Evolutionary conservation across 2,329 filamentous ascomycete genomes (phyloP), one percentile per base, ranked within the genome.

Genomic region (Cercospora janseana): DNA sequence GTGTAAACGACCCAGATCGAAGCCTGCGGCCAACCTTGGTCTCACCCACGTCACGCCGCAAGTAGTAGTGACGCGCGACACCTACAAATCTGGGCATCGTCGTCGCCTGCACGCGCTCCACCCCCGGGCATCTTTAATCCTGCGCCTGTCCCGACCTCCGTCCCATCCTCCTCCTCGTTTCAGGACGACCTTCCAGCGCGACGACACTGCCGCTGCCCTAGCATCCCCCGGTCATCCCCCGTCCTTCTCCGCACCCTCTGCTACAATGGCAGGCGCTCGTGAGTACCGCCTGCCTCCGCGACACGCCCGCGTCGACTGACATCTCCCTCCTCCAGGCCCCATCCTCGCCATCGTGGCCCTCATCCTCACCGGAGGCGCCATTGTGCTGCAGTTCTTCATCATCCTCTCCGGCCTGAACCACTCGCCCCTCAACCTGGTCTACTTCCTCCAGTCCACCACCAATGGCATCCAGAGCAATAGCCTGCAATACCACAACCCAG

Each of bases 381-480:
- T 85, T 45, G 69, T 87, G 21, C 69, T 88, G 56, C 78, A 85
- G 60, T 80, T 87, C 69, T 76, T 87, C 60, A 79, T 83, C 56
- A 73, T 87, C 42, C 74, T 87, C 35, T 82, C 78, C 32, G 84
- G 84, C 52, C 70, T 73, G 49, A 73, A 81, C 62, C 67, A 64
- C 34, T 72, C 63, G 10, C 83, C 84, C 2, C 75, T 94, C 48
- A 81, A 86, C 69, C 74, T 83, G 52, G 89, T 90, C 58, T 96
- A 89, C 72, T 95, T 96, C 76, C 81, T 97, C 24, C 78, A 86
- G 65, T 88, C 88, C 62, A 79, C 87, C 66, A 95, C 91, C 1
- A 74, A 73, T 24, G 81, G 77, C 64, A 90, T 95, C 64, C 75
- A 79, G 3, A 83, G 84, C 40, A 55, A 44, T 41, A 52, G 55